Conservation (phyloP, 2,329 filamentous ascomycete species). For the Diaporthe sp. region DNA sequence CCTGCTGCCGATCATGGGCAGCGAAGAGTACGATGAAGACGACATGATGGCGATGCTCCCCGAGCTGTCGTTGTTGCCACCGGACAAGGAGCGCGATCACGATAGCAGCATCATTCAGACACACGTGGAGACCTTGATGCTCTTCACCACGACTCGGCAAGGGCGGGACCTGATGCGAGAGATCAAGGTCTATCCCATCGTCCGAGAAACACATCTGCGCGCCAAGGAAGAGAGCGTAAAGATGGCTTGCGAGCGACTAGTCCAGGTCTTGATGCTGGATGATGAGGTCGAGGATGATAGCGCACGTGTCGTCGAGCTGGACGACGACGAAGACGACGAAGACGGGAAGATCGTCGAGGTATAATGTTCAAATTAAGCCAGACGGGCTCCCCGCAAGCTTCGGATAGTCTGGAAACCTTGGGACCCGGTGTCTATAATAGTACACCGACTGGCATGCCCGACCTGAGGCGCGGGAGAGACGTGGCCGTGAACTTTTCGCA, state of each 20-base stretch:
- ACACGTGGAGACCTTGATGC: slow-evolving; percentile 88
- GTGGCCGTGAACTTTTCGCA: neutral
- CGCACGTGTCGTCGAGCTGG: slow-evolving; percentile 60
- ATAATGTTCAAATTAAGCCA: slow-evolving; percentile 45
- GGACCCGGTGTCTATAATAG: too few species aligned
- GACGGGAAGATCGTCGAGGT: slow-evolving; percentile 70
- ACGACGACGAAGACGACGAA: slow-evolving; percentile 68
- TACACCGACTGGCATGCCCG: neutral
- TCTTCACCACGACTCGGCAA: slow-evolving; percentile 83
- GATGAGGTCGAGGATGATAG: slow-evolving; percentile 62
- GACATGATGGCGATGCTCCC: slow-evolving; percentile 89
- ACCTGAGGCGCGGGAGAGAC: neutral
- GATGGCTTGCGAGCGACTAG: slow-evolving; percentile 89
- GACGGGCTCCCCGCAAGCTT: neutral
- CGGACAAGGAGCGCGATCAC: slow-evolving; percentile 88
- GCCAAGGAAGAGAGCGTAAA: slow-evolving; percentile 84
- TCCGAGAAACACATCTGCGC: slow-evolving; percentile 86
- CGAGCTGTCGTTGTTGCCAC: slow-evolving; percentile 89
- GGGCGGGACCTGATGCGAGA: slow-evolving; percentile 81
- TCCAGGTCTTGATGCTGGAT: slow-evolving; percentile 89
- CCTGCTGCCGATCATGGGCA: slow-evolving; percentile 87
- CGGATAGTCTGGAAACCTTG: neutral
- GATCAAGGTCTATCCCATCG: slow-evolving; percentile 88
- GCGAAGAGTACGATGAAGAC: slow-evolving; percentile 89
- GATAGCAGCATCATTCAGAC: slow-evolving; percentile 85